phyloP scores from a whole-genome alignment of 1,284 basidiomycete genomes.

The Rhodotorula sp. region DNA sequence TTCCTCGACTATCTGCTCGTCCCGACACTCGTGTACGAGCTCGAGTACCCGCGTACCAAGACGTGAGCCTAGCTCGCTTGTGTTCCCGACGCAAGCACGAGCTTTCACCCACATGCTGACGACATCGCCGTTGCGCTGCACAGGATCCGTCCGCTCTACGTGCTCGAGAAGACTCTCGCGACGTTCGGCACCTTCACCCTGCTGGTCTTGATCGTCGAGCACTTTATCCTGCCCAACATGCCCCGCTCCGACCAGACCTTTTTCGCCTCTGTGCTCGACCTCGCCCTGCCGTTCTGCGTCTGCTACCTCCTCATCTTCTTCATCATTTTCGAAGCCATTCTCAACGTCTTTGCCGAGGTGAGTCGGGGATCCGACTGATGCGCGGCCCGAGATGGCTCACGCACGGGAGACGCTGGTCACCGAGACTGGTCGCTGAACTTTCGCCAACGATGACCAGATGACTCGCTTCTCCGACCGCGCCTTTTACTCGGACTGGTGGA shows the following conservation, averaged over 20 bases:
- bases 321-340: slow-evolving; percentile 59
- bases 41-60: slow-evolving; percentile 90
- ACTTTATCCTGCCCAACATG: slow-evolving; percentile 67
- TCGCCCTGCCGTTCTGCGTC: slow-evolving; percentile 86
- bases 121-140: not conserved
- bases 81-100: not conserved
- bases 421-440: too few relatives aligned
- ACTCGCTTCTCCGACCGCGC: slow-evolving; percentile 8
- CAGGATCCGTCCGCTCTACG: slow-evolving; percentile 83
- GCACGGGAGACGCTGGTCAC: too few relatives aligned
- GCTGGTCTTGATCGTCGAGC: slow-evolving; percentile 77
- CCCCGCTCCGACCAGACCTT: slow-evolving; percentile 65
- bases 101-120: not conserved
- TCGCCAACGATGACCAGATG: slow-evolving; percentile 24
- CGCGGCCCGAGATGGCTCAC: not conserved
- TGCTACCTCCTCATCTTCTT: slow-evolving; percentile 61
- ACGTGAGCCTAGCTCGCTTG: slow-evolving; percentile 54
- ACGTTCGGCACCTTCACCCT: slow-evolving; percentile 94
- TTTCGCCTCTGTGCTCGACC: slow-evolving; percentile 72
- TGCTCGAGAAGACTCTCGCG: slow-evolving; percentile 91
- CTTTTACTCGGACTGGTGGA: slow-evolving; percentile 63
- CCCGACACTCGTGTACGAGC: slow-evolving; percentile 91
- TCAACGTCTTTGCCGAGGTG: slow-evolving; percentile 92
- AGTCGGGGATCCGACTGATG: slow-evolving; percentile 59
- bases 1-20: slow-evolving; percentile 86